These are phyloP conservation scores for Trichoderma endophyticum DNA, from an alignment of 2,329 filamentous ascomycete species.

Conservation along the genomic window DNA sequence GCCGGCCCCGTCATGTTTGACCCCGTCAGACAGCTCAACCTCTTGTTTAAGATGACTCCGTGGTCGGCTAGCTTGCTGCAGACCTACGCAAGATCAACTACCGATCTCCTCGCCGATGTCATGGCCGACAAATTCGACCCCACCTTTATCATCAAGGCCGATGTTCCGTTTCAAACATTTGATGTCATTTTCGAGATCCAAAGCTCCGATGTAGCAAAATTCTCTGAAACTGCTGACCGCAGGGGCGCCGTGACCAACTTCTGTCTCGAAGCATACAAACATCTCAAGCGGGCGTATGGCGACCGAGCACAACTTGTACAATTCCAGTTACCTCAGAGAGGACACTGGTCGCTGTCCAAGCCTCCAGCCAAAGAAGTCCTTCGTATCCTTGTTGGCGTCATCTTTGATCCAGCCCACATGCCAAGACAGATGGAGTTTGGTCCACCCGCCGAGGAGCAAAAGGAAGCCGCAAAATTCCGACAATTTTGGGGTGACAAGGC, in stretches of 20 bases:
- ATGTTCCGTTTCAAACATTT: constrained; percentile 53
- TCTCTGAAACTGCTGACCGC: constrained; percentile 35
- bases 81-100: constrained; percentile 69
- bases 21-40: constrained; percentile 67
- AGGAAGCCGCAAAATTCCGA: constrained; percentile 76
- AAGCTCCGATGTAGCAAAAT: constrained; percentile 29
- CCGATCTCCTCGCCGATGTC: constrained; percentile 71
- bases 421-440: constrained; percentile 81
- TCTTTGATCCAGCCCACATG: constrained; percentile 70
- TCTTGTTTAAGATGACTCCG: constrained; percentile 84
- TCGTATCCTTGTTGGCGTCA: constrained; percentile 60
- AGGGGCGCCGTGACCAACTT: constrained; percentile 45
- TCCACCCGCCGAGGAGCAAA: constrained; percentile 79
- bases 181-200: constrained; percentile 46
- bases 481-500: constrained; percentile 94
- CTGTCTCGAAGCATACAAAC: constrained; percentile 57
- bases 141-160: constrained; percentile 69
- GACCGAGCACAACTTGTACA: constrained; percentile 70
- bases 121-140: constrained; percentile 77
- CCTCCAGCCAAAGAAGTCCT: constrained; percentile 26
- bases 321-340: constrained; percentile 42
- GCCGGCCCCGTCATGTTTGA: constrained; percentile 73
- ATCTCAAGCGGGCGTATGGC: constrained; percentile 68
- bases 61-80: constrained; percentile 77
- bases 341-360: constrained; percentile 31